Evolutionary conservation across 2,329 filamentous ascomycete genomes (phyloP), one percentile per base, ranked within the genome.

Genomic region (Clarireedia monteithiana): DNA sequence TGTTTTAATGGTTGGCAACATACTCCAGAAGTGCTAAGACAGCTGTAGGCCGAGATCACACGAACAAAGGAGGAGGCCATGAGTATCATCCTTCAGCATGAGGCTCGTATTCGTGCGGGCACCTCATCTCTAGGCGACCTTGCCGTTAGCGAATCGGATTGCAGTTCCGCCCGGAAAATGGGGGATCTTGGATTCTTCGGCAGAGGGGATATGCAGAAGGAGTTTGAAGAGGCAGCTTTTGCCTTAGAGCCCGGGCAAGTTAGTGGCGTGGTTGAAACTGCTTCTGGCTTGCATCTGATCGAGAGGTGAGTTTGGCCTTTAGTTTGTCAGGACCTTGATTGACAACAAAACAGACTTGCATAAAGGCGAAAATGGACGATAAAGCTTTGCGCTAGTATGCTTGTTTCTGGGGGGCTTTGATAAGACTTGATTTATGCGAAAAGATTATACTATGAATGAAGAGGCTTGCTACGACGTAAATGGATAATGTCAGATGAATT

Each of bases 211-310:
- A 99, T 99, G 94, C 94, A 99, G 72, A 92, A 91, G 76, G 92
- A 96, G 74, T 99, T 99, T 68, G 94, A 99, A 74, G 90, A 96
- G 56, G 91, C 91, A 4, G 88, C 94, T 1, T 99, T 99, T 74
- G 85, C 81, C n/a, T 78, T 99, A 55, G 81, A 91, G 72, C 85
- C 86, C 2, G 91, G 91, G 36, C 83, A 96, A 73, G 84, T 97
- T 68, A 96, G 91, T 73, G 78, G 81, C 48, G 79, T 96, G 39
- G 87, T 97, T 12, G 88, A 96, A 73, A 96, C 94, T 40, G 91
- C 91, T 50, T 96, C 91, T 52, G 94, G 94, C 1, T 77, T 97
- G 68, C 94, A 99, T 75, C 77, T 99, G 73, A 99, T 99, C 73
- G 88, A 97, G 75, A 86, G 91, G 90, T 95, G 62, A 42, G 62